Evolutionary conservation across 352 stramenopile genomes (phyloP).

Genomic region (Phytophthora tentaculata): DNA sequence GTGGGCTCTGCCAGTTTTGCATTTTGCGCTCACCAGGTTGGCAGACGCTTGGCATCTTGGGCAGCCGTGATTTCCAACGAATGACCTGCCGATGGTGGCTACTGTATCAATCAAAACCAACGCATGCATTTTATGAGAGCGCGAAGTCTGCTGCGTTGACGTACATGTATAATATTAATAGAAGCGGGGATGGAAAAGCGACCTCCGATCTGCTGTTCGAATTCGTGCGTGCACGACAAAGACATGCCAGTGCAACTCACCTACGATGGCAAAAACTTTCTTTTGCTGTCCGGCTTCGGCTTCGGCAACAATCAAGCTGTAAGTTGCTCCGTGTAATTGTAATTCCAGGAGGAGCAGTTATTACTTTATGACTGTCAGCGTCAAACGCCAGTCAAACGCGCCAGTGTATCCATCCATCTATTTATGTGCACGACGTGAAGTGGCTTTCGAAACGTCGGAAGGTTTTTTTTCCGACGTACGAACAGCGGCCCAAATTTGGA

Average conservation of each 20-base stretch:
- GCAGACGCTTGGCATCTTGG: too few species aligned
- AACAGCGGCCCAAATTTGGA: background rate
- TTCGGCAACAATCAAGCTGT: too few species aligned
- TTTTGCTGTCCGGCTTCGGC: constrained; percentile 21
- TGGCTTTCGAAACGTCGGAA: constrained; percentile 5
- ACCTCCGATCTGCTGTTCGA: constrained; percentile 30
- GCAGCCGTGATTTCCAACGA: background rate
- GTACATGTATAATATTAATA: too few species aligned
- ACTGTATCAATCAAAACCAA: too few species aligned
- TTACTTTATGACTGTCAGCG: too few species aligned
- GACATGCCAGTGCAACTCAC: constrained; percentile 4
- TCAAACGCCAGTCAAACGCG: too few species aligned
- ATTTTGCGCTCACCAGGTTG: background rate
- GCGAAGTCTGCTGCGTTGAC: background rate
- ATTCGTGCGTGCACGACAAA: constrained; percentile 21
- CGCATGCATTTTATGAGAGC: too few species aligned
- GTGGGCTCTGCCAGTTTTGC: too few species aligned
- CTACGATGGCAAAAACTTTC: background rate
- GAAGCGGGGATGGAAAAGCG: constrained; percentile 20
- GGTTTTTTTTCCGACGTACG: background rate
- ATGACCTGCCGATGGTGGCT: background rate
- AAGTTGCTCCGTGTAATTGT: too few species aligned
- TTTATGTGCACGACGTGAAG: too few species aligned
- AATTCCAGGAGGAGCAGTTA: too few species aligned
- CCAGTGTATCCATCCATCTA: too few species aligned